Conservation (phyloP, 345 rosid species). For the Euclidium syriacum region DNA sequence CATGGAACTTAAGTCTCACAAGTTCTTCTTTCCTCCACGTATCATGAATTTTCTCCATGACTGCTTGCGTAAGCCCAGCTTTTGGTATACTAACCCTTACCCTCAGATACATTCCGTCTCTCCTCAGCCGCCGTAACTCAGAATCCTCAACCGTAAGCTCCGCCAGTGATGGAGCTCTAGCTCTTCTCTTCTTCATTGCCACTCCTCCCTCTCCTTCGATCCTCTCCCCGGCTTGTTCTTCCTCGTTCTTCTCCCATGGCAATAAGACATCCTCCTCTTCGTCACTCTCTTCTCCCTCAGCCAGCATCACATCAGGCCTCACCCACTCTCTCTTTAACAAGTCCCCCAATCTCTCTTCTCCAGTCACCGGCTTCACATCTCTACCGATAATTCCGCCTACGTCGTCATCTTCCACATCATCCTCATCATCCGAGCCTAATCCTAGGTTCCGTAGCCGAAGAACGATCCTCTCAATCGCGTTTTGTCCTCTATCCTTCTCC, state of each 20-base stretch:
- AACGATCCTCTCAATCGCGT: slow-evolving; percentile 76
- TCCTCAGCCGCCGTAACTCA: slow-evolving; percentile 78
- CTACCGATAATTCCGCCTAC: slow-evolving; percentile 22
- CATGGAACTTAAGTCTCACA: slow-evolving; percentile 92
- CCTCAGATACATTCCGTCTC: slow-evolving; percentile 65
- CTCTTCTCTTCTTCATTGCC: slow-evolving; percentile 39
- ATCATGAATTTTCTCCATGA: slow-evolving; percentile 85
- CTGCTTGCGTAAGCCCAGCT: slow-evolving; percentile 80
- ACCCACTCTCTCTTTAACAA: slow-evolving; percentile 82
- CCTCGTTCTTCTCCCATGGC: slow-evolving; percentile 63
- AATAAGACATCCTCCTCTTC: slow-evolving; percentile 39
- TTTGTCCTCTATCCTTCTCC: slow-evolving; percentile 48
- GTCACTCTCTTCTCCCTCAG: slow-evolving; percentile 38
- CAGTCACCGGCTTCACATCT: slow-evolving; percentile 39
- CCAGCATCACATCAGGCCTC: slow-evolving; percentile 66
- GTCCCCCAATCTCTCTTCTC: slow-evolving; percentile 80
- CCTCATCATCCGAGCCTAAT: slow-evolving; percentile 63
- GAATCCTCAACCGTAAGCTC: slow-evolving; percentile 87
- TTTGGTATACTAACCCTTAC: slow-evolving; percentile 83
- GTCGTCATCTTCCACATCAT: slow-evolving; percentile 36
- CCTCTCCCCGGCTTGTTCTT: slow-evolving; percentile 33
- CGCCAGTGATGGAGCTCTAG: slow-evolving; percentile 78
- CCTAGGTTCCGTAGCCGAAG: slow-evolving; percentile 82
- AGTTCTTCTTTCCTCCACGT: slow-evolving; percentile 94
- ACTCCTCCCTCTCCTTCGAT: slow-evolving; percentile 27